These are phyloP conservation scores for Vitis vinifera DNA, from an alignment of 164 flowering plant species.

Conservation along the genomic window DNA sequence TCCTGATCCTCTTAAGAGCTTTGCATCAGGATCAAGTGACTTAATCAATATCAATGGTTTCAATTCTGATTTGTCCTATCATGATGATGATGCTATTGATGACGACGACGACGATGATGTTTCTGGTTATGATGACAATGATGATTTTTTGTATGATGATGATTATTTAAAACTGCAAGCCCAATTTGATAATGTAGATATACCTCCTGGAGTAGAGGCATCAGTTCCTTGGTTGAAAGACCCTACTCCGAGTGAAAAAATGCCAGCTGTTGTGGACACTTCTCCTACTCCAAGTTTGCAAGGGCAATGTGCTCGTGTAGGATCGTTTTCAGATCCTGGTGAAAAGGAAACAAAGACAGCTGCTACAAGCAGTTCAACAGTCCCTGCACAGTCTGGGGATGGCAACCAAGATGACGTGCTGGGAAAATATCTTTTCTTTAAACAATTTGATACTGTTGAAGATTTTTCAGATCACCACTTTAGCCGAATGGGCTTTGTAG, in stretches of 20 bases:
- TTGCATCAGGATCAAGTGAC: slow-evolving; percentile 18
- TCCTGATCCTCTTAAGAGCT: slow-evolving; percentile 14
- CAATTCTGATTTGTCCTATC: slow-evolving; percentile 23
- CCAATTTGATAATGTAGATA: slow-evolving; percentile 54
- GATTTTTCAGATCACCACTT: slow-evolving; percentile 52
- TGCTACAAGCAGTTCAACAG: slow-evolving; percentile 25
- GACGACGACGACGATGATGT: slow-evolving; percentile 14
- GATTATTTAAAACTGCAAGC: slow-evolving; percentile 39
- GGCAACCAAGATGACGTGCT: slow-evolving; percentile 17
- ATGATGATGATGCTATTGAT: slow-evolving; percentile 23
- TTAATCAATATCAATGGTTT: slow-evolving; percentile 15
- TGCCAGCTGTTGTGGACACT: slow-evolving; percentile 7
- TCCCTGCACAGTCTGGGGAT: slow-evolving; percentile 5
- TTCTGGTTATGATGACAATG: slow-evolving; percentile 24
- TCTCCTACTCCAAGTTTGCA: slow-evolving; percentile 20
- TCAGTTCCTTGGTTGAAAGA: slow-evolving; percentile 44
- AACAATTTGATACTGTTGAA: slow-evolving; percentile 45
- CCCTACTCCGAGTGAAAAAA: slow-evolving; percentile 16
- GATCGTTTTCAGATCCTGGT: slow-evolving; percentile 1
- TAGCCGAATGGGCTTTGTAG: not conserved
- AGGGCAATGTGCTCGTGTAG: slow-evolving; percentile 20
- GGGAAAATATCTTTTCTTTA: slow-evolving; percentile 27
- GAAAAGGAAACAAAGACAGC: slow-evolving; percentile 8
- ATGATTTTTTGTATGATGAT: slow-evolving; percentile 26
- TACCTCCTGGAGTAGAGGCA: slow-evolving; percentile 64